Percentiles rank a stretch among this genome's conserved stretches.
Conservation (phyloP, 352 stramenopile genomes). For the Phytophthora pini region DNA sequence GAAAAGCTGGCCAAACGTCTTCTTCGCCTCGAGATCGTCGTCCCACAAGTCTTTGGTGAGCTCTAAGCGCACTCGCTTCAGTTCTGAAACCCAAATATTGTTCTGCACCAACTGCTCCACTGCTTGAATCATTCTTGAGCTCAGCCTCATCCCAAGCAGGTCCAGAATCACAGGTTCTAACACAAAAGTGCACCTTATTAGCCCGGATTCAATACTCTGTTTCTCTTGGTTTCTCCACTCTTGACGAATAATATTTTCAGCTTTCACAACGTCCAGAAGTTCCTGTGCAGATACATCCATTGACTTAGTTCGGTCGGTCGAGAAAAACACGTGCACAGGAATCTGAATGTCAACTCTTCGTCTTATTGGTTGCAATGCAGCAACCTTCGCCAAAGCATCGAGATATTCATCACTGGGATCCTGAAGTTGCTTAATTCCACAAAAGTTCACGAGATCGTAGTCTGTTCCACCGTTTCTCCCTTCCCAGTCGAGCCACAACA, state of each 20-base stretch:
- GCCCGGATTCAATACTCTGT: not conserved
- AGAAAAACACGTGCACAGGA: constrained; percentile 11
- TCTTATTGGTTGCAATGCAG: not conserved
- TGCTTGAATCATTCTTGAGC: constrained; percentile 1
- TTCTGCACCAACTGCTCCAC: not conserved
- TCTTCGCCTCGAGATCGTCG: constrained; percentile 1
- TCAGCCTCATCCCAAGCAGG: constrained; percentile 6
- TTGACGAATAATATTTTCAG: constrained; percentile 1
- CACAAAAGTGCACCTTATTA: constrained; percentile 10
- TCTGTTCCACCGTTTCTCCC: not conserved
- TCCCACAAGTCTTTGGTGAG: not conserved
- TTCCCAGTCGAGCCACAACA: constrained; percentile 10
- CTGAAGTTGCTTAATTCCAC: constrained; percentile 1
- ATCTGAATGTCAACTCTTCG: constrained; percentile 9
- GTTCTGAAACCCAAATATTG: constrained; percentile 5
- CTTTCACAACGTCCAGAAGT: not conserved
- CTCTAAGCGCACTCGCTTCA: constrained; percentile 6
- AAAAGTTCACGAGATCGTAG: constrained; percentile 5
- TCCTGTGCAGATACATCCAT: constrained; percentile 8
- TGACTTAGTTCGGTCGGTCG: constrained; percentile 6
- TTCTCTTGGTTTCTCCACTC: constrained; percentile 1
- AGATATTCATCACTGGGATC: constrained; percentile 8
- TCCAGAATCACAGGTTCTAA: constrained; percentile 8
- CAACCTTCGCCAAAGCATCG: constrained; percentile 5
- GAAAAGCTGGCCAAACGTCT: not conserved